Evolutionary conservation across 148 eudicot genomes (phyloP).

Genomic region (Heliosperma pusillum): DNA sequence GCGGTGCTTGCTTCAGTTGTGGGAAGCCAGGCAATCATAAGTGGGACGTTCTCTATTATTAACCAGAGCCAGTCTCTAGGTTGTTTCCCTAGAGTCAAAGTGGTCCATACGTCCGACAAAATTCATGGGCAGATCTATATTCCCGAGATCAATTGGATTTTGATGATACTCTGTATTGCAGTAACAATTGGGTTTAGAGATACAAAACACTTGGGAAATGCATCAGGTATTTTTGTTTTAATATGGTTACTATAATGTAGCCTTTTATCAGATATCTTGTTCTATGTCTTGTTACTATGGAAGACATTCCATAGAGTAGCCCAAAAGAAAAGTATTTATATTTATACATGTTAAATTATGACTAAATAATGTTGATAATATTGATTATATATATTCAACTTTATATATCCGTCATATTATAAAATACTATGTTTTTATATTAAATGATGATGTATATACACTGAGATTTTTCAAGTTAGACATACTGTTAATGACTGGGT

Average conservation of each 20-base stretch:
- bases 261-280: too few species aligned
- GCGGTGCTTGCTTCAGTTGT: constrained; percentile 89
- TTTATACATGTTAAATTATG: too few species aligned
- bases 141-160: constrained; percentile 89
- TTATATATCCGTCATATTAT: too few species aligned
- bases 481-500: not conserved
- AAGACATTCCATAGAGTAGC: not conserved
- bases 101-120: constrained; percentile 83
- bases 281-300: not conserved
- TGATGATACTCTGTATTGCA: constrained; percentile 81
- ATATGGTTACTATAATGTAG: not conserved
- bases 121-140: constrained; percentile 90
- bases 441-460: too few species aligned
- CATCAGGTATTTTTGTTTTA: constrained; percentile 54
- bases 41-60: constrained; percentile 89
- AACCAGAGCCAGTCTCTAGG: constrained; percentile 93
- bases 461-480: too few species aligned
- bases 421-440: too few species aligned
- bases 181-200: constrained; percentile 90
- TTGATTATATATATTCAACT: too few species aligned
- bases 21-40: constrained; percentile 91
- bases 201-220: constrained; percentile 92
- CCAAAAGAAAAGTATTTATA: not conserved
- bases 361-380: too few species aligned
- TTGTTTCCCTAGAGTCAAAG: constrained; percentile 90